A percentile compares a stretch with the other conserved stretches of the same genome.
phyloP scores from a whole-genome alignment of 352 stramenopile species.

The Phytophthora podocarpi region DNA sequence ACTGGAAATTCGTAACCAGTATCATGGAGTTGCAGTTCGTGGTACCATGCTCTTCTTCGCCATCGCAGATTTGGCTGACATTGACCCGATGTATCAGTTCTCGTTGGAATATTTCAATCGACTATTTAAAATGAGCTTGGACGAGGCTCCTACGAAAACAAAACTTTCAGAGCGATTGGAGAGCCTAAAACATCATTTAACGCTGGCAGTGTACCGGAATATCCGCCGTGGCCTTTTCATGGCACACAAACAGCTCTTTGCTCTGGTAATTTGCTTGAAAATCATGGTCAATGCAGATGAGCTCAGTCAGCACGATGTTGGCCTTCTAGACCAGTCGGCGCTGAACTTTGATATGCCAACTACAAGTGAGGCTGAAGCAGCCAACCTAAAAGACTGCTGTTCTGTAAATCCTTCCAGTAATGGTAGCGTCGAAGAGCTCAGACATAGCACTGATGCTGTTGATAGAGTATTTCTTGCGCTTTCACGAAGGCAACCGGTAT shows the following conservation, averaged over 20 bases:
- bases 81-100: slow-evolving; percentile 86
- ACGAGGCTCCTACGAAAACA: slow-evolving; percentile 35
- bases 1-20: slow-evolving; percentile 68
- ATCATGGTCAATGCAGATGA: slow-evolving; percentile 54
- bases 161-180: slow-evolving; percentile 43
- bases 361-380: too few relatives aligned
- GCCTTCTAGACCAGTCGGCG: slow-evolving; percentile 35
- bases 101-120: slow-evolving; percentile 76
- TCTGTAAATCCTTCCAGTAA: background rate
- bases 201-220: slow-evolving; percentile 66
- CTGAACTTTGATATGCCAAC: slow-evolving; percentile 5
- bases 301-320: slow-evolving; percentile 42
- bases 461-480: slow-evolving; percentile 40
- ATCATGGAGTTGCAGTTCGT: slow-evolving; percentile 52
- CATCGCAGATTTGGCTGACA: slow-evolving; percentile 52
- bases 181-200: slow-evolving; percentile 51
- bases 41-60: slow-evolving; percentile 79
- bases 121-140: slow-evolving; percentile 67
- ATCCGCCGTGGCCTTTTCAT: slow-evolving; percentile 77
- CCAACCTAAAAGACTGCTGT: background rate
- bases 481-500: slow-evolving; percentile 19
- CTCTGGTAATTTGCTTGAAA: slow-evolving; percentile 58
- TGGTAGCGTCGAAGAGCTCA: slow-evolving; percentile 18
- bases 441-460: background rate
- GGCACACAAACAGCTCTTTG: slow-evolving; percentile 68